Evolutionary conservation across 306 rosid species (phyloP), one percentile per base, ranked within the genome.

Genomic region (Pyrus communis): DNA sequence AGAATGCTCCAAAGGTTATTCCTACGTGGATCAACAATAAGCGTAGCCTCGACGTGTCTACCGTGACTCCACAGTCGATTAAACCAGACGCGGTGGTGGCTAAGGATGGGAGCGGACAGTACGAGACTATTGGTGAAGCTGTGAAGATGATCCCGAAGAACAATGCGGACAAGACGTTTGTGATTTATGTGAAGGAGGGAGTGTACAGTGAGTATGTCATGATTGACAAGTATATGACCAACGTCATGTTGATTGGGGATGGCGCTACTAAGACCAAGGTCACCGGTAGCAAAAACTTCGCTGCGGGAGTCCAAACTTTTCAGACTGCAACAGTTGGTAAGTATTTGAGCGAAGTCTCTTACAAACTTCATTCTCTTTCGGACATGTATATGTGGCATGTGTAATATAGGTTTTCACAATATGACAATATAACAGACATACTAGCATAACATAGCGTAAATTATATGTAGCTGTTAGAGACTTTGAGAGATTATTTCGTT

Each of bases 121-220:
- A 81, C 68, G 89, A 57, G 15, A 85, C 89, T 4, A 46, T 93
- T 14, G 80, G 11, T 3, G 93, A 91, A 4, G 95, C 97, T 5
- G 73, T 93, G 22, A 60, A 58, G 25, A 78, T 71, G 2, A 71
- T 91, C 30, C 97, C 97, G 0, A 74, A 68, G 52, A 64, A 70
- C 8, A 85, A 84, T 51, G 67, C 49, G 11, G 30, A 46, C 7
- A 33, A 38, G 33, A 80, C 87, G 4, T 91, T 91, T 82, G 91
- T 93, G 25, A 91, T 93, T 46, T 35, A 93, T 30, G 76, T 93
- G 21, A 91, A 89, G 80, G 89, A 70, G 4, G 98, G 98, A 19
- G 65, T 89, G 21, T 93, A 91, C 43, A 33, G 30, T 0, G 95
- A 89, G 77, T 31, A 33, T 27, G 89, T 91, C 2, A 9, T 19